These are phyloP conservation scores for Penicillium sp. DNA, from an alignment of 2,329 filamentous ascomycete species.

Conservation along the genomic window DNA sequence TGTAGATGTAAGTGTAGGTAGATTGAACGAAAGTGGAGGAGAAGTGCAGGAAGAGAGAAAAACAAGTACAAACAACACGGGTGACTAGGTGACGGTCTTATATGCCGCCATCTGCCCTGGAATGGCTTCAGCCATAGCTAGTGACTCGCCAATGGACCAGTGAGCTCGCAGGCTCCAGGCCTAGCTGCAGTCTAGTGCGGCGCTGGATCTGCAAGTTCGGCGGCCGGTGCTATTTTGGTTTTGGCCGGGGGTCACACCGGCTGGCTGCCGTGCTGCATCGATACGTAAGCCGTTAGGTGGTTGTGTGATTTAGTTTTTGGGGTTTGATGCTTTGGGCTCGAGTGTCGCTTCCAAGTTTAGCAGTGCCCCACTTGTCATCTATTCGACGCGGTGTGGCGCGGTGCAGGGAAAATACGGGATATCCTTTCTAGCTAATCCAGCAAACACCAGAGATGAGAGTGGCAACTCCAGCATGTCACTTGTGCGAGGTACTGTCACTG, in stretches of 20 bases:
- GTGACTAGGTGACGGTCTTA: conserved; percentile 15
- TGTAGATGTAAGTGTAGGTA: neutral
- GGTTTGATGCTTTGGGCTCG: neutral
- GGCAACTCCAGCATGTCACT: too few species aligned
- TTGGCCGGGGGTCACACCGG: conserved; percentile 21
- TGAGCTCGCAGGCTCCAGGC: conserved; percentile 7
- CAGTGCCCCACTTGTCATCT: conserved; percentile 3
- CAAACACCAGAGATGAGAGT: neutral
- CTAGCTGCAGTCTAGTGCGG: conserved; percentile 11
- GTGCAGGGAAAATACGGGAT: too few species aligned
- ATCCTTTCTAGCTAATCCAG: neutral
- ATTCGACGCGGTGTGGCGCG: neutral
- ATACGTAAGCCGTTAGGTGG: conserved; percentile 21
- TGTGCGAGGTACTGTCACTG: too few species aligned
- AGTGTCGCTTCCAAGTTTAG: conserved; percentile 1
- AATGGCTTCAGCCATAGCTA: neutral
- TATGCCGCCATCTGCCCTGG: conserved; percentile 4
- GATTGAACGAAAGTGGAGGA: conserved; percentile 6
- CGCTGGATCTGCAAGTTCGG: conserved; percentile 26
- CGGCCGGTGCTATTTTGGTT: conserved; percentile 23
- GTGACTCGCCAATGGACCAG: conserved; percentile 14
- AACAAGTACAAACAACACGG: conserved; percentile 9
- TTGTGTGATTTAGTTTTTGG: neutral
- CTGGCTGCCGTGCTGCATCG: conserved; percentile 9
- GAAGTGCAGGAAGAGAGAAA: conserved; percentile 5